A percentile compares a stretch with the other conserved stretches of the same genome.
Conservation (phyloP, 2,329 filamentous ascomycete genomes). For the Graphiopsis chlorocephala region DNA sequence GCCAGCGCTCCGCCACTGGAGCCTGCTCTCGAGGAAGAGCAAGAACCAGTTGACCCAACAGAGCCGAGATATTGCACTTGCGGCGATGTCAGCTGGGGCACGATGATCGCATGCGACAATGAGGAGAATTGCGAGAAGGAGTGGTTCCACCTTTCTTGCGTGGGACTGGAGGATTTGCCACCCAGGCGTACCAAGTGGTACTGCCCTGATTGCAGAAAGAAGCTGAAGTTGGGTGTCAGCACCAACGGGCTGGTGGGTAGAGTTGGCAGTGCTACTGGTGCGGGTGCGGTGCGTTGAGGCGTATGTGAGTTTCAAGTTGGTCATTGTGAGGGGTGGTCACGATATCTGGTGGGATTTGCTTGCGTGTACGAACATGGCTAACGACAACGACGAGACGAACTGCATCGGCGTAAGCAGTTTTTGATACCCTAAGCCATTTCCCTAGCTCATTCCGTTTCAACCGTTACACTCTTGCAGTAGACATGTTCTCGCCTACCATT, state of each 20-base stretch:
- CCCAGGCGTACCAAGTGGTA: slow-evolving; percentile 78
- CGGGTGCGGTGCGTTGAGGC: neutral
- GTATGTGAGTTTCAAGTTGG: neutral
- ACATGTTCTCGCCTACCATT: neutral
- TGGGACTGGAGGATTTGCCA: slow-evolving; percentile 66
- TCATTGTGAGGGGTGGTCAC: too few species aligned
- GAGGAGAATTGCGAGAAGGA: slow-evolving; percentile 73
- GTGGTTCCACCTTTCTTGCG: slow-evolving; percentile 82
- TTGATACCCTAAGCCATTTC: neutral
- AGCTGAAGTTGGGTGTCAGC: slow-evolving; percentile 34
- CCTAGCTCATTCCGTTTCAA: neutral
- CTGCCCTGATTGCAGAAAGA: slow-evolving; percentile 70
- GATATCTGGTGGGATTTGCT: neutral
- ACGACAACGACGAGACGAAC: neutral
- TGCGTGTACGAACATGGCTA: neutral
- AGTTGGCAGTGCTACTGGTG: slow-evolving; percentile 3
- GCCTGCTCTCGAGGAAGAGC: slow-evolving; percentile 32
- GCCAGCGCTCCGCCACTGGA: neutral
- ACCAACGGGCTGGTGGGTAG: slow-evolving; percentile 10
- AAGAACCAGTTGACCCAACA: slow-evolving; percentile 63
- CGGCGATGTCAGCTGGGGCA: slow-evolving; percentile 75
- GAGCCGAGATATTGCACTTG: slow-evolving; percentile 77
- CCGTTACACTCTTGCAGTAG: neutral
- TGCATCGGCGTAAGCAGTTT: neutral
- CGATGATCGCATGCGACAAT: slow-evolving; percentile 82